Conservation (phyloP, 2,329 filamentous ascomycete species). For the Monilinia fructigena region DNA sequence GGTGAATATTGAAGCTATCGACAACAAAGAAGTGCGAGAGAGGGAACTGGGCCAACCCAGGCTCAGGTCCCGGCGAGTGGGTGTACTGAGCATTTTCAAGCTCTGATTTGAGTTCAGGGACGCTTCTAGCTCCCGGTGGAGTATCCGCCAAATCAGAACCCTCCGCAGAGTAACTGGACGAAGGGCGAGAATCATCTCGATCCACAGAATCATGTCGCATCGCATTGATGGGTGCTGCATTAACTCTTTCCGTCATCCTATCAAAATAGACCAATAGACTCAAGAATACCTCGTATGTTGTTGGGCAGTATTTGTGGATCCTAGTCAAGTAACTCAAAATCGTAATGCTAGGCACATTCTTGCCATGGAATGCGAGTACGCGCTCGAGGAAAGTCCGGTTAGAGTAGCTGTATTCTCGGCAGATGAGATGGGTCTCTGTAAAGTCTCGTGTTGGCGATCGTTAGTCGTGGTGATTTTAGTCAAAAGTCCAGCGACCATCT, state of each 20-base stretch:
- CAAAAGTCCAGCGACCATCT: slow-evolving; percentile 95
- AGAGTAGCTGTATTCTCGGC: slow-evolving; percentile 55
- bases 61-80: slow-evolving; percentile 33
- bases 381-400: slow-evolving; percentile 62
- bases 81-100: slow-evolving; percentile 36
- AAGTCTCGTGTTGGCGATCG: slow-evolving; percentile 86
- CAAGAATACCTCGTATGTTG: slow-evolving; percentile 96
- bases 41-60: slow-evolving; percentile 31
- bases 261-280: slow-evolving; percentile 97
- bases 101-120: slow-evolving; percentile 34
- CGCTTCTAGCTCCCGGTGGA: slow-evolving; percentile 34
- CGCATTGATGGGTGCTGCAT: slow-evolving; percentile 71
- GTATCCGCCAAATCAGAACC: slow-evolving; percentile 39
- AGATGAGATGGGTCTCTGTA: slow-evolving; percentile 71
- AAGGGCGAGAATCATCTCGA: slow-evolving; percentile 34
- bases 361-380: slow-evolving; percentile 94
- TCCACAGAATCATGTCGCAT: slow-evolving; percentile 47
- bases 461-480: slow-evolving; percentile 98
- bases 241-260: slow-evolving; percentile 95
- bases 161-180: slow-evolving; percentile 36
- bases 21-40: slow-evolving; percentile 83
- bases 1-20: slow-evolving; percentile 98
- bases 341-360: slow-evolving; percentile 95
- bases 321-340: slow-evolving; percentile 93
- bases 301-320: slow-evolving; percentile 98